Evolutionary conservation across 2,329 filamentous ascomycete species (phyloP).

Genomic region (Penicillium psychrosexuale): DNA sequence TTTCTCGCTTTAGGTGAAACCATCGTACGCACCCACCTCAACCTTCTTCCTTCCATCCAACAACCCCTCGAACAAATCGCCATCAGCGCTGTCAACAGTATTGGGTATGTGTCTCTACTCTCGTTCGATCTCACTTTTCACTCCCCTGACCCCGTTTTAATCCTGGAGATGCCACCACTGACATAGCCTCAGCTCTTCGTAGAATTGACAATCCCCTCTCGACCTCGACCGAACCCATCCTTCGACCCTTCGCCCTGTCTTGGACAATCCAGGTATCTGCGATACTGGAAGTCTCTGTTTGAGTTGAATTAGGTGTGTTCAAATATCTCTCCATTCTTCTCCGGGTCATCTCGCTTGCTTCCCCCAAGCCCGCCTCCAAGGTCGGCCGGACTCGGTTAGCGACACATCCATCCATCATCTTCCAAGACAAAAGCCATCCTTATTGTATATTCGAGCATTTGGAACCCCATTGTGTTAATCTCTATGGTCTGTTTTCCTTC

Average conservation of each 20-base stretch:
- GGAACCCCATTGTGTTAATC: slow-evolving; percentile 28
- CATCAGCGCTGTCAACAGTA: slow-evolving; percentile 2
- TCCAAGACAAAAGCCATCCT: slow-evolving; percentile 15
- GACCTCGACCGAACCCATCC: slow-evolving; percentile 24
- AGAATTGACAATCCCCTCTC: slow-evolving; percentile 31
- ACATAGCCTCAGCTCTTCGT: slow-evolving; percentile 40
- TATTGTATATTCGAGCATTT: slow-evolving; percentile 15
- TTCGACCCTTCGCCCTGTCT: slow-evolving; percentile 18
- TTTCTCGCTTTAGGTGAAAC: slow-evolving; percentile 45
- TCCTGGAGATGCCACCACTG: slow-evolving; percentile 39
- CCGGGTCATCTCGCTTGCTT: slow-evolving; percentile 33
- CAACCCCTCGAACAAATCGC: slow-evolving; percentile 15
- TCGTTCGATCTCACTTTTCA: slow-evolving; percentile 13
- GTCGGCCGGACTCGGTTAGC: slow-evolving; percentile 30
- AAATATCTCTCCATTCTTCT: slow-evolving; percentile 33
- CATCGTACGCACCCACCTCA: slow-evolving; percentile 35
- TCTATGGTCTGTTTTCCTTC: slow-evolving; percentile 16
- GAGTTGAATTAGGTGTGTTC: slow-evolving; percentile 33
- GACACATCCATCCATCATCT: slow-evolving; percentile 18
- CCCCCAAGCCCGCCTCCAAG: slow-evolving; percentile 27
- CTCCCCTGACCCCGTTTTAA: slow-evolving; percentile 22
- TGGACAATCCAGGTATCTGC: slow-evolving; percentile 27
- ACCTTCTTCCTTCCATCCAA: slow-evolving; percentile 23
- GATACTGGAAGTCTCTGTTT: slow-evolving; percentile 29
- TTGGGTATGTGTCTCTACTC: slow-evolving; percentile 17